Evolutionary conservation across 768 basidiomycete genomes (phyloP).

Genomic region (Mycena kentingensis): DNA sequence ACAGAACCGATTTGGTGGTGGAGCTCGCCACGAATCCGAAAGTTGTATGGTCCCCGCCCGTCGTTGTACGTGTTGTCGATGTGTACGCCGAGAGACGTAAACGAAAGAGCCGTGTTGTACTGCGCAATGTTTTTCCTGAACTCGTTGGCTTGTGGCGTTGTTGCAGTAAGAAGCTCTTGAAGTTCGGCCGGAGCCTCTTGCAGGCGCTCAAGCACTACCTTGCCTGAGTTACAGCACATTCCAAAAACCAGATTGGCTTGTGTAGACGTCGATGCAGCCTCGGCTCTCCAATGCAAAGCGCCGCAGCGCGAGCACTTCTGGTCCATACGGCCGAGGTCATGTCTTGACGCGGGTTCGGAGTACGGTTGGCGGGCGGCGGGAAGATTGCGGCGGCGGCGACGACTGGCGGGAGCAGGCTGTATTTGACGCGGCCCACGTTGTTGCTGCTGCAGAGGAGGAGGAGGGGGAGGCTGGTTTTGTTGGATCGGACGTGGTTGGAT

Average conservation of each 20-base stretch:
- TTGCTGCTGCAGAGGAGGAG: no score
- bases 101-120: constrained; percentile 40
- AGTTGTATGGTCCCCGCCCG: constrained; percentile 29
- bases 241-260: constrained; percentile 30
- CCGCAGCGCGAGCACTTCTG: constrained; percentile 32
- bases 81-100: constrained; percentile 32
- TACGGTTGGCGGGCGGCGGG: no score
- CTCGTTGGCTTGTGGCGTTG: constrained; percentile 8
- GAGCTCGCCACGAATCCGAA: constrained; percentile 32
- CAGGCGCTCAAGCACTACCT: constrained; percentile 31
- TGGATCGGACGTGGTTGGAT: no score
- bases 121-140: constrained; percentile 36
- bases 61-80: constrained; percentile 24
- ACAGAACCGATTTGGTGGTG: constrained; percentile 35
- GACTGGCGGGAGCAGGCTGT: no score
- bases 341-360: no score
- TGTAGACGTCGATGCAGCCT: constrained; percentile 23
- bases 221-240: constrained; percentile 38
- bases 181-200: constrained; percentile 28
- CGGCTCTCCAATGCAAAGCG: constrained; percentile 40
- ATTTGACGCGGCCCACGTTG: no score
- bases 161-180: constrained; percentile 19
- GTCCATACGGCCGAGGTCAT: constrained; percentile 41
- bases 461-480: no score
- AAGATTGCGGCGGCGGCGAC: no score